A percentile compares a stretch with the other conserved stretches of the same genome.
Evolutionary conservation across 352 stramenopile genomes (phyloP).

Genomic region (Aphanomyces euteiches): DNA sequence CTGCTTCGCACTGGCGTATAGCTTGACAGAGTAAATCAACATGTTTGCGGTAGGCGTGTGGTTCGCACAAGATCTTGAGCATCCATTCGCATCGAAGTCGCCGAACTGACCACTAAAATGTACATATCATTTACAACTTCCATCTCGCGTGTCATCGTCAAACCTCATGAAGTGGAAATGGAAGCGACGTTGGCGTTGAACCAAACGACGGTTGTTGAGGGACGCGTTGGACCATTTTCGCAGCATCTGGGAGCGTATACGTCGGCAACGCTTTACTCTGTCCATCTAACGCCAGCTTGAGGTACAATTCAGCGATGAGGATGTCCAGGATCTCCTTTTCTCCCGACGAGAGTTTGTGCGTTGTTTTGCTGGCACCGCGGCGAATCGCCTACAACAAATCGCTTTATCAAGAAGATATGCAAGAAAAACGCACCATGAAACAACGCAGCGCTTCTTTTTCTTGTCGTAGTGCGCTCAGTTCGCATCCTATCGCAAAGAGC

Average conservation of each 20-base stretch:
- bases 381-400: constrained; percentile 16
- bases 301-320: constrained; percentile 15
- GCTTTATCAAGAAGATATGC: background rate
- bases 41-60: background rate
- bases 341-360: background rate
- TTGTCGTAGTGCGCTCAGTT: background rate
- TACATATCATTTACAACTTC: background rate
- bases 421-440: constrained; percentile 3
- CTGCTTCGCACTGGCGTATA: background rate
- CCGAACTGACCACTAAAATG: background rate
- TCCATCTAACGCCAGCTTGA: constrained; percentile 2
- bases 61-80: background rate
- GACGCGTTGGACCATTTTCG: background rate
- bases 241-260: background rate
- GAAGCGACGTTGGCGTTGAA: background rate
- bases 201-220: background rate
- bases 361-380: background rate
- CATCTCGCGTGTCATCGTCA: background rate
- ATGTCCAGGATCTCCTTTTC: constrained; percentile 5
- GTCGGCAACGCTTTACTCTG: background rate
- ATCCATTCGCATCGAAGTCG: constrained; percentile 19
- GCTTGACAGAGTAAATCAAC: constrained; percentile 2
- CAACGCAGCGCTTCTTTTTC: constrained; percentile 17
- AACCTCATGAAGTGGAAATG: constrained; percentile 10
- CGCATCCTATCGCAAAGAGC: constrained; percentile 8